A percentile compares a stretch with the other conserved stretches of the same genome.
Evolutionary conservation across 1,284 basidiomycete species (phyloP).

Genomic region (Schizophyllum amplum): DNA sequence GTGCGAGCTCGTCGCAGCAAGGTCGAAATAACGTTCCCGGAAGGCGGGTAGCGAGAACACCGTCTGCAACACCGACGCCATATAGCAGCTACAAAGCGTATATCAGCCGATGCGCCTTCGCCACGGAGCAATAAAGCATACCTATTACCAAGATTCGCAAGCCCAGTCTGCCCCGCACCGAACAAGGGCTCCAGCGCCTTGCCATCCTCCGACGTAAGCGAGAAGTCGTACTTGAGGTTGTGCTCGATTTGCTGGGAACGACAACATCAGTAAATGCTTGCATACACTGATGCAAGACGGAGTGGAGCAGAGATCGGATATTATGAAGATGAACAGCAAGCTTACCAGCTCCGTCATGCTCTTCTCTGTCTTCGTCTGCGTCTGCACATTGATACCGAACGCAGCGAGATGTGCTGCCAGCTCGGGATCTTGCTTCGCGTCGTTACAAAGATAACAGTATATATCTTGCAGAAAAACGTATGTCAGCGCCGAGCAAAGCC

Average conservation of each 20-base stretch:
- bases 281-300: not conserved
- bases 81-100: constrained; percentile 71
- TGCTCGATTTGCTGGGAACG: constrained; percentile 84
- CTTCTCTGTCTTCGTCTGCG: constrained; percentile 91
- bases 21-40: constrained; percentile 62
- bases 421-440: constrained; percentile 77
- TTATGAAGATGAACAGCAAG: constrained; percentile 4
- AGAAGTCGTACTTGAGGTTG: constrained; percentile 93
- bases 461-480: too few species aligned
- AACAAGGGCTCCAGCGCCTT: constrained; percentile 84
- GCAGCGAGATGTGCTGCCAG: constrained; percentile 68
- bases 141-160: constrained; percentile 94
- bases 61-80: constrained; percentile 89
- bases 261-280: not conserved
- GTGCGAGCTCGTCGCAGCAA: constrained; percentile 41
- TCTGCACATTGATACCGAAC: constrained; percentile 85
- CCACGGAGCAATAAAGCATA: constrained; percentile 20
- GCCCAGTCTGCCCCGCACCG: constrained; percentile 84
- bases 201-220: constrained; percentile 86
- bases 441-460: constrained; percentile 92
- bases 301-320: not conserved
- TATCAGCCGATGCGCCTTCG: not conserved
- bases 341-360: constrained; percentile 91
- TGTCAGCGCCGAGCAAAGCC: too few species aligned
- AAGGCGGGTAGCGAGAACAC: constrained; percentile 81